Percentiles rank a stretch among this genome's conserved stretches.
Conservation (phyloP, 176 grass and related monocot species). For the Eragrostis curvula region DNA sequence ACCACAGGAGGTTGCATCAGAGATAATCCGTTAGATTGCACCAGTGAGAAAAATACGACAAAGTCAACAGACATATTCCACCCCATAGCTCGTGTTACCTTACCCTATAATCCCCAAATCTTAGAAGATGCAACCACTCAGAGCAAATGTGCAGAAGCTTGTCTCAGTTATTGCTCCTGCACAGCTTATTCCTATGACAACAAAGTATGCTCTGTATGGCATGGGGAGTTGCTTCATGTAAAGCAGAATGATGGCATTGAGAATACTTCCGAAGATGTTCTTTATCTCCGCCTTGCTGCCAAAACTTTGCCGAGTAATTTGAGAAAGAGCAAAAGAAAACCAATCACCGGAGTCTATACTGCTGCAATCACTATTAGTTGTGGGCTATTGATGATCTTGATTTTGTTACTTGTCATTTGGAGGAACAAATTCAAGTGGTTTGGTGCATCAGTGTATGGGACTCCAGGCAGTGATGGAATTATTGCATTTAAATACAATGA, state of each 20-base stretch:
- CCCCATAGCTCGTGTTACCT: background rate
- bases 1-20: conserved; percentile 45
- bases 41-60: background rate
- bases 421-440: too few species aligned
- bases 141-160: background rate
- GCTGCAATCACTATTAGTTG: too few species aligned
- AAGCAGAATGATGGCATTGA: background rate
- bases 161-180: background rate
- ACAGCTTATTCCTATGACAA: conserved; percentile 26
- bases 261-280: background rate
- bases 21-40: conserved; percentile 41
- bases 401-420: too few species aligned
- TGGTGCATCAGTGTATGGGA: too few species aligned
- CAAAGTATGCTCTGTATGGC: conserved; percentile 42
- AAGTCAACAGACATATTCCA: conserved; percentile 6
- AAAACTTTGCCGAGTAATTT: conserved; percentile 14
- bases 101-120: conserved; percentile 19
- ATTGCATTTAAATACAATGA: background rate
- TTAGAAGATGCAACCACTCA: background rate
- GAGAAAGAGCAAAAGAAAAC: conserved; percentile 18
- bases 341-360: background rate
- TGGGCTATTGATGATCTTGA: too few species aligned
- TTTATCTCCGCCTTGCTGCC: conserved; percentile 48
- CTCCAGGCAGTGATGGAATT: background rate
- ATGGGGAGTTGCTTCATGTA: conserved; percentile 39